Conservation (phyloP, 305 asterid genomes). For the Solanum hybrid region DNA sequence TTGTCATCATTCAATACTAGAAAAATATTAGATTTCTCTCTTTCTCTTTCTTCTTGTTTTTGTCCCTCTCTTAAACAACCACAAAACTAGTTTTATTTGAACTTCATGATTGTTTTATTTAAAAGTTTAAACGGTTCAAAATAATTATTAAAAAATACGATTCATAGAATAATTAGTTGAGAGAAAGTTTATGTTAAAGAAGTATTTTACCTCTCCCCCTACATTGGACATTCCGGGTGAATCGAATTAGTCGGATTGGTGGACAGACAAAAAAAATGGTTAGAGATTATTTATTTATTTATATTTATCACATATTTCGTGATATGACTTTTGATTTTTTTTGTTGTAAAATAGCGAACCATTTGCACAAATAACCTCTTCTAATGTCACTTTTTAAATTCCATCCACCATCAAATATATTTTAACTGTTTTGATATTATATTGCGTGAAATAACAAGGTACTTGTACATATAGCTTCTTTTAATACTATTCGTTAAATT, state of each 20-base stretch:
- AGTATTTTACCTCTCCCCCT: too few species aligned
- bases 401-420: not conserved
- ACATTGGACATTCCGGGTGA: fast-evolving
- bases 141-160: not conserved
- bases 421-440: not conserved
- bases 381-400: not conserved
- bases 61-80: not conserved
- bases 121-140: not conserved
- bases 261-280: not conserved
- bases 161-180: not conserved
- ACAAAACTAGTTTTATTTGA: not conserved
- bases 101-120: not conserved
- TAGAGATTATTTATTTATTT: not conserved
- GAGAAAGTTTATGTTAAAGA: too few species aligned
- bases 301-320: not conserved
- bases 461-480: not conserved
- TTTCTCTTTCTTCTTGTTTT: not conserved
- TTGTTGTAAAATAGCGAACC: not conserved
- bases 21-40: constrained; percentile 5
- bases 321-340: not conserved
- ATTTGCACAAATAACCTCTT: not conserved
- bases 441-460: not conserved
- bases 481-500: not conserved
- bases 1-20: constrained; percentile 30
- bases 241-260: not conserved